Base-by-base conservation (phyloP, 164 flowering plant genomes). In the Magnolia kwangsiensis region DNA sequence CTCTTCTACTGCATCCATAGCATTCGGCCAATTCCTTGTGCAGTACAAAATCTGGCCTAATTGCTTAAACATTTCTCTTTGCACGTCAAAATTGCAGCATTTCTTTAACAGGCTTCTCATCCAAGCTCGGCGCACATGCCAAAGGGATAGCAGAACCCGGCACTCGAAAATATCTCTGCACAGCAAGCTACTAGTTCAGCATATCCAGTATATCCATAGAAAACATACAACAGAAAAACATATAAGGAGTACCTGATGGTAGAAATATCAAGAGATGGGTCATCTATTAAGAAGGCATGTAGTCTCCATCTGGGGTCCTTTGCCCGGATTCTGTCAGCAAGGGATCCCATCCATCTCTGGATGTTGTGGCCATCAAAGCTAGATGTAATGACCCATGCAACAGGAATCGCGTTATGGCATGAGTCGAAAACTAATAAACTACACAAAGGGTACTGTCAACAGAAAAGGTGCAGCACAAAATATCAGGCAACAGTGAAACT, bases 81-180 rank as follows among this genome's bases (percentile, higher is more conserved):
- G 90, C 71, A 87, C 81, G 27, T 86, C 88, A 73, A 84, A 79
- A 81, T 83, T 86, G 80, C 79, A 61, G 74, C 90, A 85, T 51
- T 78, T 84, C 79, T 86, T 89, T 27, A 87, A 51, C 68, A 89
- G 76, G 76, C 67, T 83, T 75, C 79, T 87, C 11, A 85, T 79
- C 90, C 88, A 89, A 73, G 85, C 23, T 23, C 84, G 85, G n/a
- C 90, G 90, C 74, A 87, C 81, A 77, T 73, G 86, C 91, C 91
- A 89, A 50, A 83, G 80, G 73, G 84, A 85, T 66, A 87, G 74
- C 19, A 83, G 73, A 29, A 89, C 84, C 31, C 86, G 87, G 64
- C 90, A 89, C 50, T 81, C 85, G 80, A 87, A 87, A 67, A 72
- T 74, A 50, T 89, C 87, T 78, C 90, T 87, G 85, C 73, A 81